These are phyloP conservation scores for Septoria linicola DNA, from an alignment of 2,329 filamentous ascomycete genomes.

Conservation along the genomic window DNA sequence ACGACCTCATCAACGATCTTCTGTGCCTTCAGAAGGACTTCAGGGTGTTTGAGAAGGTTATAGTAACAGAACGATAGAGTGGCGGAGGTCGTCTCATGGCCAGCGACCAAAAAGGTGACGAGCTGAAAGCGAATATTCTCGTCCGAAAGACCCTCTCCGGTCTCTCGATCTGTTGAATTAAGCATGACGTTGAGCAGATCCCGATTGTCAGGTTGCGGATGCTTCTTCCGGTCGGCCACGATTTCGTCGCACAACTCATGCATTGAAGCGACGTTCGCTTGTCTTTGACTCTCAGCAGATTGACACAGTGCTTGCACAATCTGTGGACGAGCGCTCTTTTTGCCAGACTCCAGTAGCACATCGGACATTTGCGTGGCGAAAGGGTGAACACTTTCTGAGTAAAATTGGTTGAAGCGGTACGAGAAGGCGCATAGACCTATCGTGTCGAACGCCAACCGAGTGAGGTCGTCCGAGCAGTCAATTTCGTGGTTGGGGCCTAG, in stretches of 20 bases:
- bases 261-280: constrained; percentile 14
- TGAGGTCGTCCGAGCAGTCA: constrained; percentile 64
- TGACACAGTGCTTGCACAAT: constrained; percentile 4
- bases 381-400: constrained; percentile 65
- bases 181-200: constrained; percentile 64
- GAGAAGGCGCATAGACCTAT: constrained; percentile 60
- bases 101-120: constrained; percentile 62
- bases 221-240: constrained; percentile 14
- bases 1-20: constrained; percentile 56
- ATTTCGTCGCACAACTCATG: constrained; percentile 18
- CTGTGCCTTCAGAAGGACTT: constrained; percentile 51
- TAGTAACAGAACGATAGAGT: constrained; percentile 47
- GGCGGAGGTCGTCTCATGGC: constrained; percentile 13
- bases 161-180: constrained; percentile 60
- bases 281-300: constrained; percentile 1
- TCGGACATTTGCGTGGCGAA: constrained; percentile 66
- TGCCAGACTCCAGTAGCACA: constrained; percentile 59
- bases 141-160: constrained; percentile 57
- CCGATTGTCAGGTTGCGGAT: constrained; percentile 30
- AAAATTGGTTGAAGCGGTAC: constrained; percentile 72
- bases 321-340: constrained; percentile 37
- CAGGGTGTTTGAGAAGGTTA: constrained; percentile 54
- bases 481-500: constrained; percentile 55
- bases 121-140: constrained; percentile 67
- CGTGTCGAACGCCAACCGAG: constrained; percentile 67